Evolutionary conservation across 1,284 basidiomycete species (phyloP), one percentile per base, ranked within the genome.

Genomic region (Laetiporus sulphureus): DNA sequence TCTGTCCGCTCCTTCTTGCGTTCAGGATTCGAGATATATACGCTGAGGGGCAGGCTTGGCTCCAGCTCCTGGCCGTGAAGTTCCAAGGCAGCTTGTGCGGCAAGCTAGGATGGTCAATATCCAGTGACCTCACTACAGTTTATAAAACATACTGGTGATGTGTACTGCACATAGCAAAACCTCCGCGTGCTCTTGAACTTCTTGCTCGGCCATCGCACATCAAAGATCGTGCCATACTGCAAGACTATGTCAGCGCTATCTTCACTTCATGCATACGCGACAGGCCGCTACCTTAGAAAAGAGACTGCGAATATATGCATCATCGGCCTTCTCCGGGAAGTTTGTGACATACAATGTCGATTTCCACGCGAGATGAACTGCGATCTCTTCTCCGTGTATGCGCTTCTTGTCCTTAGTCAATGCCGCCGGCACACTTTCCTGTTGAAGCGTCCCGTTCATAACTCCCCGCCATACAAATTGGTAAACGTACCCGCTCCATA

Each of bases 301-400:
- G 5, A 94, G 60, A 32, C 77, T 66, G 24, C 92, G 73, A 36
- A 99, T 76, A 19, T 65, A 75, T 1, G 68, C 67, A 59, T 98
- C 93, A 53, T 95, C 90, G n/a, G 77, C 75, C 12, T 74, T 73
- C 56, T 91, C 87, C 0, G 91, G 83, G 65, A 98, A 99, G 64
- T 99, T 99, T 11, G 96, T 97, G 32, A 98, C 83, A 62, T 94
- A 99, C 3, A 99, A 66, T 2, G 95, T 99, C 3, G 92, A 95
- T 49, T 86, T 78, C 90, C 92, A 97, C 4, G 91, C 91, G 40
- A 96, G 72, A 57, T 91, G 79, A 1, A 99, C 91, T 11, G 76
- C 73, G 12, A 96, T 72, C 56, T 92, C 86, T 34, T 77, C 66
- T 0, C 71, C 82, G 31, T 74, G 70, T 36, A 99, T 56, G 24